Base-by-base conservation (phyloP, 2,329 filamentous ascomycete genomes). In the Xylaria sp. region DNA sequence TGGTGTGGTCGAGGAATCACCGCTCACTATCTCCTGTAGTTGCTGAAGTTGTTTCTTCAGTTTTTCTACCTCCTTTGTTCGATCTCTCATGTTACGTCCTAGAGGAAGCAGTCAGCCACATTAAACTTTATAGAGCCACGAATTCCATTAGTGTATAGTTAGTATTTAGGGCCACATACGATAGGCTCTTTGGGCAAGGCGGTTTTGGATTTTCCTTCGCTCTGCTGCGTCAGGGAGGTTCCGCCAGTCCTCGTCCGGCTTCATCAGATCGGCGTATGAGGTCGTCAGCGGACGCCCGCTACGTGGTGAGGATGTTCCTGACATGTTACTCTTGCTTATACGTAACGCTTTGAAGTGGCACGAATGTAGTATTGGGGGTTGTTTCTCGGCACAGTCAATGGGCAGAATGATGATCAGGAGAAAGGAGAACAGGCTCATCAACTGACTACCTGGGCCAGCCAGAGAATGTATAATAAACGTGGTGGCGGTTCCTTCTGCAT, bases 201-300 rank as follows among this genome's bases (percentile, higher is more conserved):
- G 76, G 60, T 79, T 79, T 63, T 79, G 77, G n/a, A 79, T 79
- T 70, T 78, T 79, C 58, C 77, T 75, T 28, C 77, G 65, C 69
- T 79, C 77, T 15, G 77, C 75, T 33, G 77, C 76, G 66, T 78
- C 76, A 28, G 77, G 75, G 20, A 79, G 74, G 58, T 76, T 77
- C 60, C 77, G 76, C 77, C 77, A 79, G 58, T 79, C 77, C 69
- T 79, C 77, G 33, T 78, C 77, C 5, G 77, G 77, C 71, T 77
- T 78, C 77, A 79, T 78, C 23, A 79, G 64, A 62, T 79, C 77
- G 49, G 75, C 77, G 53, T 79, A 79, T 1, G 77, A 77, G 20
- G 76, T 77, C 46, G 75, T 78, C 42, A 78, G 74, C 63, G 77
- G 75, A 65, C 77, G 76, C 48, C 76, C 77, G 71, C 75, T 76